A percentile compares a stretch with the other conserved stretches of the same genome.
Evolutionary conservation across 164 flowering plant genomes (phyloP).

Genomic region (Vitis labrusca): DNA sequence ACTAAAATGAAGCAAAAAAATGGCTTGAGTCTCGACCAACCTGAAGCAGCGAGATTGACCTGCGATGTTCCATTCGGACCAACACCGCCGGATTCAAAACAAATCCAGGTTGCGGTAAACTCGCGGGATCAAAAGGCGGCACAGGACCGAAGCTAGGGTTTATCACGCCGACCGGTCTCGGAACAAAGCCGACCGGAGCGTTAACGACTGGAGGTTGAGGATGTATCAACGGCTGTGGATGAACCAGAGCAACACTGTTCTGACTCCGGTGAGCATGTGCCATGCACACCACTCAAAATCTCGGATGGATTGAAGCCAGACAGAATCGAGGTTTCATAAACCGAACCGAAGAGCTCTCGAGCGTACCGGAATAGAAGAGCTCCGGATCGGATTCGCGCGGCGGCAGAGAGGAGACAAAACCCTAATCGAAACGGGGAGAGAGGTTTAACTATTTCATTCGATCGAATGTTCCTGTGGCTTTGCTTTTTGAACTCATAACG

Average conservation of each 20-base stretch:
- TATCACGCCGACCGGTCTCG: neutral
- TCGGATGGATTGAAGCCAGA: too few relatives aligned
- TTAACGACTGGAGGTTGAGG: neutral
- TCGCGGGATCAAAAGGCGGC: neutral
- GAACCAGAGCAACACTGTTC: neutral
- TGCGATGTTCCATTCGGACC: slow-evolving; percentile 19
- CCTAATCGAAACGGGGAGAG: too few relatives aligned
- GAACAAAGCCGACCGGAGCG: neutral
- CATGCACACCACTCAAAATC: slow-evolving; percentile 1
- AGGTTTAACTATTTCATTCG: too few relatives aligned
- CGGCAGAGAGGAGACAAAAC: too few relatives aligned
- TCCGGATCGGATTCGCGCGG: too few relatives aligned
- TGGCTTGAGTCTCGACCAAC: neutral
- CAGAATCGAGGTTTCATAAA: too few relatives aligned
- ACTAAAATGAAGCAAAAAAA: neutral
- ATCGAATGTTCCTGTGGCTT: too few relatives aligned
- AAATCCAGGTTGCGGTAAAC: neutral
- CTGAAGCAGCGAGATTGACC: slow-evolving; percentile 22
- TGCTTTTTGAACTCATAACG: too few relatives aligned
- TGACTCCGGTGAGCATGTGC: neutral
- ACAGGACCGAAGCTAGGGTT: slow-evolving; percentile 3
- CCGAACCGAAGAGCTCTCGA: too few relatives aligned
- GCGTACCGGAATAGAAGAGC: too few relatives aligned
- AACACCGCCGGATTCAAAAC: neutral
- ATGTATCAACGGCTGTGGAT: neutral